Conservation (phyloP, 176 grass and related monocot genomes). For the Eleusine coracana region DNA sequence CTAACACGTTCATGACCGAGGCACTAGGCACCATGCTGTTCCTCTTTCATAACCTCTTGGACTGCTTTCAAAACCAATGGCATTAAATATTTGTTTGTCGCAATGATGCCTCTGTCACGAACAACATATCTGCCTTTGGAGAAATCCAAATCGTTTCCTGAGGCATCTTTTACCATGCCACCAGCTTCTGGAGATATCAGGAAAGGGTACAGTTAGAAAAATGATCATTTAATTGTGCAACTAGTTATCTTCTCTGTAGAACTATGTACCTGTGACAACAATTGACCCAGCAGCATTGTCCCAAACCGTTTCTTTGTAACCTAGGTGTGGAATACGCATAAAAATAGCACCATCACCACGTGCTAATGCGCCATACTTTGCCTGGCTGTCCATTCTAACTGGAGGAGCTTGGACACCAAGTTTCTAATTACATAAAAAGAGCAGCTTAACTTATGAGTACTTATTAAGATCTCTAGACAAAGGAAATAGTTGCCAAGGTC, state of each 20-base stretch:
- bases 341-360: slow-evolving; percentile 90
- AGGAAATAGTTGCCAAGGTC: slow-evolving; percentile 19
- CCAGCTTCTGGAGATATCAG: slow-evolving; percentile 70
- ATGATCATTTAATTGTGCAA: neutral
- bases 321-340: slow-evolving; percentile 70
- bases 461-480: neutral
- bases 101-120: slow-evolving; percentile 27
- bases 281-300: slow-evolving; percentile 95
- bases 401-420: slow-evolving; percentile 90
- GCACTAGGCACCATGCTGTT: slow-evolving; percentile 5
- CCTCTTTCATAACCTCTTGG: slow-evolving; percentile 32
- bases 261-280: slow-evolving; percentile 71
- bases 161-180: slow-evolving; percentile 85
- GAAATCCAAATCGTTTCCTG: slow-evolving; percentile 90
- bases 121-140: slow-evolving; percentile 56
- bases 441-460: neutral
- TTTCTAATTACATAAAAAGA: slow-evolving; percentile 61
- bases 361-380: slow-evolving; percentile 90
- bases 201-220: slow-evolving; percentile 9
- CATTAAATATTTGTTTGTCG: slow-evolving; percentile 29
- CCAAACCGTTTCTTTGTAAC: slow-evolving; percentile 93
- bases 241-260: neutral
- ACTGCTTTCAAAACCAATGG: slow-evolving; percentile 14
- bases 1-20: neutral
- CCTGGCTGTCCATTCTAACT: slow-evolving; percentile 95